A percentile compares a stretch with the other conserved stretches of the same genome.
phyloP scores from a whole-genome alignment of 768 basidiomycete genomes.

The Cystoderma amianthinum region DNA sequence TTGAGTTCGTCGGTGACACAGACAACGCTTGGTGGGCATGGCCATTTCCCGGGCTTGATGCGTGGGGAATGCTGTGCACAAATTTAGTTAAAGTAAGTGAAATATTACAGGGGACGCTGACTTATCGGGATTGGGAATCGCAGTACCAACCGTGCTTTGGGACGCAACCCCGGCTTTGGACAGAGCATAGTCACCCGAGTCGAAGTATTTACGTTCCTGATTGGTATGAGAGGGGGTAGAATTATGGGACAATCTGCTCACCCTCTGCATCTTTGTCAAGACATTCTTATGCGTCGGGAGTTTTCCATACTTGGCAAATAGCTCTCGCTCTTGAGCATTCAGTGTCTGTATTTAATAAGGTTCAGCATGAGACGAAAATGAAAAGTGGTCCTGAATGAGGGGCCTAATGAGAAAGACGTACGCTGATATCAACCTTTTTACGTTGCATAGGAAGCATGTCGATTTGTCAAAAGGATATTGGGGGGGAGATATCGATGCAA shows the following conservation, averaged over 20 bases:
- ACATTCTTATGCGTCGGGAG: slow-evolving; percentile 90
- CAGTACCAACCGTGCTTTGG: slow-evolving; percentile 86
- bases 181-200: slow-evolving; percentile 97
- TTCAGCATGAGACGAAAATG: background rate
- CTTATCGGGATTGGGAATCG: slow-evolving; percentile 98
- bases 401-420: slow-evolving; percentile 46
- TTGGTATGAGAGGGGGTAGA: slow-evolving; percentile 8
- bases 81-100: slow-evolving; percentile 8
- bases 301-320: slow-evolving; percentile 93
- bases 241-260: slow-evolving; percentile 21
- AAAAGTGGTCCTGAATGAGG: background rate
- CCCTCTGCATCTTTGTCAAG: slow-evolving; percentile 94
- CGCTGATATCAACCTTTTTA: slow-evolving; percentile 94
- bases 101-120: slow-evolving; percentile 28
- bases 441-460: slow-evolving; percentile 76
- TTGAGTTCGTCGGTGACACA: slow-evolving; percentile 68
- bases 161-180: slow-evolving; percentile 92
- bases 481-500: too few relatives aligned
- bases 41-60: slow-evolving; percentile 54
- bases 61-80: slow-evolving; percentile 78
- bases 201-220: slow-evolving; percentile 98
- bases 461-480: too few relatives aligned
- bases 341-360: slow-evolving; percentile 52
- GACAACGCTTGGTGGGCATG: slow-evolving; percentile 54
- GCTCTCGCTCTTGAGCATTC: slow-evolving; percentile 86